Evolutionary conservation across 306 rosid genomes (phyloP).

Genomic region (Ormosia semicastrata): DNA sequence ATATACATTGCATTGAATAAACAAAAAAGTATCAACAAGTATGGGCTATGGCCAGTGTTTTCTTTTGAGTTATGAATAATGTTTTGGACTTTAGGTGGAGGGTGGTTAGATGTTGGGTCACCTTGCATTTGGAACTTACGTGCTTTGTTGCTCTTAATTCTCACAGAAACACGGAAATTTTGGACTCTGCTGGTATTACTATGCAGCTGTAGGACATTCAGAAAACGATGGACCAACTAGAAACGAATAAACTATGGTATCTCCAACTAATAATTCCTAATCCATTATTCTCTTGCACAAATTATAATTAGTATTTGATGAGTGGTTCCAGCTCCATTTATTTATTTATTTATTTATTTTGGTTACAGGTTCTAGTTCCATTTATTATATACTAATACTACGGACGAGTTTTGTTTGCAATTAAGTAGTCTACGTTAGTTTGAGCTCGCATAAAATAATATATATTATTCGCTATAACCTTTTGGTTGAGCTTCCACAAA

Average conservation of each 20-base stretch:
- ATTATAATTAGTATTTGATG: background rate
- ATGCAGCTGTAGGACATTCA: background rate
- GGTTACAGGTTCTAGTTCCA: background rate
- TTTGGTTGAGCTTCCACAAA: background rate
- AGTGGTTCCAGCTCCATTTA: background rate
- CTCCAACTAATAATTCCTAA: background rate
- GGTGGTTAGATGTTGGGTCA: slow-evolving; percentile 33
- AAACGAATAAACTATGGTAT: background rate
- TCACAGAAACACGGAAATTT: background rate
- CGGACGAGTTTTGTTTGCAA: background rate
- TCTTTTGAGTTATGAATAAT: background rate
- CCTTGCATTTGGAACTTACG: slow-evolving; percentile 30
- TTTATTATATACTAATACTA: background rate
- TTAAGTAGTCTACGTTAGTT: background rate
- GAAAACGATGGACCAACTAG: background rate
- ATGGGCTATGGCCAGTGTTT: background rate
- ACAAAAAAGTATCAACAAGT: background rate
- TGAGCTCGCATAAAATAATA: background rate
- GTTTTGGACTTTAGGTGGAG: slow-evolving; percentile 31
- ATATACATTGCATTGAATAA: background rate
- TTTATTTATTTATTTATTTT: no score
- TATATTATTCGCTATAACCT: background rate
- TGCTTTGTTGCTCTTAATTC: slow-evolving; percentile 24
- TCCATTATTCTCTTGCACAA: background rate
- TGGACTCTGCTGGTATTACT: background rate